A percentile compares a stretch with the other conserved stretches of the same genome.
Conservation (phyloP, 306 rosid species). For the Hippophae rhamnoides region DNA sequence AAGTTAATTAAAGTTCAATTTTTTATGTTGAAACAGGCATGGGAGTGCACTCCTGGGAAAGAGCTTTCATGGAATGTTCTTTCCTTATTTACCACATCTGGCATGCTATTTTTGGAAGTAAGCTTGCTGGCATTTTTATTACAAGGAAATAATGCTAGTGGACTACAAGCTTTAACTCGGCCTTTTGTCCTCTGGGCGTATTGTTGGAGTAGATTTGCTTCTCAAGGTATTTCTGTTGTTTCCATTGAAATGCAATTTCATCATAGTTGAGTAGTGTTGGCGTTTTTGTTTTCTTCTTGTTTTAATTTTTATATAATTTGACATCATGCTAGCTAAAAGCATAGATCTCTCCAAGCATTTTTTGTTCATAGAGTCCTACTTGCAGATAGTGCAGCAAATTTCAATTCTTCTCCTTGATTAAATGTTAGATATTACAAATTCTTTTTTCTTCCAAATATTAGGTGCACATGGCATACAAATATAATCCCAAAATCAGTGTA, state of each 20-base stretch:
- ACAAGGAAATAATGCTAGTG: slow-evolving; percentile 42
- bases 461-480: too few relatives aligned
- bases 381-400: too few relatives aligned
- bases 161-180: slow-evolving; percentile 43
- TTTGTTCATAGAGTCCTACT: too few relatives aligned
- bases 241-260: not conserved
- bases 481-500: too few relatives aligned
- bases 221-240: slow-evolving; percentile 46
- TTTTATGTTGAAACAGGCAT: slow-evolving; percentile 22
- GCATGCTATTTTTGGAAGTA: slow-evolving; percentile 62
- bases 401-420: too few relatives aligned
- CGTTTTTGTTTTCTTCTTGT: too few relatives aligned
- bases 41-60: slow-evolving; percentile 70
- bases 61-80: slow-evolving; percentile 51
- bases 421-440: too few relatives aligned
- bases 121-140: slow-evolving; percentile 62
- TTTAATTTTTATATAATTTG: too few relatives aligned
- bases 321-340: too few relatives aligned
- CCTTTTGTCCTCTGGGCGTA: slow-evolving; percentile 43
- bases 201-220: slow-evolving; percentile 47
- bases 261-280: too few relatives aligned
- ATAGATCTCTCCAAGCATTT: too few relatives aligned
- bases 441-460: too few relatives aligned
- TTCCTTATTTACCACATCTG: slow-evolving; percentile 47
- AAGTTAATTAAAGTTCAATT: not conserved